A percentile compares a stretch with the other conserved stretches of the same genome.
phyloP scores from a whole-genome alignment of 2,329 filamentous ascomycete genomes.

The Hymenoscyphus repandus region DNA sequence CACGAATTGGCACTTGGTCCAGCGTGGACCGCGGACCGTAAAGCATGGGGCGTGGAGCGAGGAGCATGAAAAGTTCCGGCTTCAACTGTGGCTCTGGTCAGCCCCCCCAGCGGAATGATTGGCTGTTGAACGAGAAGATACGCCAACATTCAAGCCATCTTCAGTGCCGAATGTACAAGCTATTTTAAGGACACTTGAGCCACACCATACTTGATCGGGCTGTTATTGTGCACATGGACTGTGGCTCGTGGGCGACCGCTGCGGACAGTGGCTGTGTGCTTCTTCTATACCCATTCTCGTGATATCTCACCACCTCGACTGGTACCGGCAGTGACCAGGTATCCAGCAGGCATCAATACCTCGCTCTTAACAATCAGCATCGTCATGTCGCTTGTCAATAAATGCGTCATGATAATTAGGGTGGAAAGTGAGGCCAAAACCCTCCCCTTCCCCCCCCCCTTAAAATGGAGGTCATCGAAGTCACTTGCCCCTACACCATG shows the following conservation, averaged over 20 bases:
- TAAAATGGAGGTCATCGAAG: constrained; percentile 11
- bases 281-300: constrained; percentile 2
- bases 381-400: constrained; percentile 4
- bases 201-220: too few relatives aligned
- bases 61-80: too few relatives aligned
- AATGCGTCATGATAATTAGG: constrained; percentile 9
- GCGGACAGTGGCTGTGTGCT: constrained; percentile 19
- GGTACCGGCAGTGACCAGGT: too few relatives aligned
- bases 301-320: constrained; percentile 2
- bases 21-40: too few relatives aligned
- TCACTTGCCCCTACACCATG: constrained; percentile 4
- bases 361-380: constrained; percentile 1
- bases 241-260: constrained; percentile 3
- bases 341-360: too few relatives aligned
- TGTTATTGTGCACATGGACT: too few relatives aligned
- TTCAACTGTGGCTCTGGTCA: neutral
- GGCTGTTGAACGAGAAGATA: constrained; percentile 11
- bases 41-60: too few relatives aligned
- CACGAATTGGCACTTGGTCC: too few relatives aligned
- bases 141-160: too few relatives aligned
- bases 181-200: neutral
- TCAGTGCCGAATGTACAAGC: neutral
- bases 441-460: too few relatives aligned
- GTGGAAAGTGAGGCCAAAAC: neutral
- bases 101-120: constrained; percentile 5